phyloP scores from a whole-genome alignment of 2,329 filamentous ascomycete species.

The Purpureocillium takamizusanense region DNA sequence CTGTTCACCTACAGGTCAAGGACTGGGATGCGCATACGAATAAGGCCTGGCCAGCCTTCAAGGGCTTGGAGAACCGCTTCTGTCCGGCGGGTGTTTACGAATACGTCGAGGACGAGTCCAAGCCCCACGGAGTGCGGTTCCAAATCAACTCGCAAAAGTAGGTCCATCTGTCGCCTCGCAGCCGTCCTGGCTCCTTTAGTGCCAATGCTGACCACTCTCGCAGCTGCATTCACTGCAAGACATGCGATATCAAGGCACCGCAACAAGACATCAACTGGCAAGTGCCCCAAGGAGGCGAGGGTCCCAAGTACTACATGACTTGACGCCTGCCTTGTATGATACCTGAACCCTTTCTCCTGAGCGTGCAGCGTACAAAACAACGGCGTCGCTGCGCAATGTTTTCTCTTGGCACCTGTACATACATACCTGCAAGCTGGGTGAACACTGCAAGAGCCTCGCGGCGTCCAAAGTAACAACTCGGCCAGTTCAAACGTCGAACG shows the following conservation, averaged over 20 bases:
- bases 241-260: conserved; percentile 97
- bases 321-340: conserved; percentile 13
- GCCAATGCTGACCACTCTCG: not conserved
- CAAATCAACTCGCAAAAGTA: conserved; percentile 98
- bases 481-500: too few relatives aligned
- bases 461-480: too few relatives aligned
- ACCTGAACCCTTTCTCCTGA: too few relatives aligned
- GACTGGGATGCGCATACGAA: conserved; percentile 90
- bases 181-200: not conserved
- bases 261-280: conserved; percentile 97
- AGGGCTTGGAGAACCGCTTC: conserved; percentile 92
- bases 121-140: conserved; percentile 83
- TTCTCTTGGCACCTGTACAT: conserved; percentile 1
- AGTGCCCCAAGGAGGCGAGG: conserved; percentile 84
- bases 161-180: conserved; percentile 30
- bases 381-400: too few relatives aligned
- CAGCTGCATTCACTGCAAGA: conserved; percentile 99
- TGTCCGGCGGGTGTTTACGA: conserved; percentile 97
- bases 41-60: conserved; percentile 75
- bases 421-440: conserved; percentile 12
- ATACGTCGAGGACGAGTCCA: conserved; percentile 86
- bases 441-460: too few relatives aligned
- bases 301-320: conserved; percentile 65
- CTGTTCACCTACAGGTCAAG: conserved; percentile 87
- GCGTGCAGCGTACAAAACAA: too few relatives aligned